A percentile compares a stretch with the other conserved stretches of the same genome.
These are phyloP conservation scores for Botryotinia calthae DNA, from an alignment of 2,329 filamentous ascomycete species.

Conservation along the genomic window DNA sequence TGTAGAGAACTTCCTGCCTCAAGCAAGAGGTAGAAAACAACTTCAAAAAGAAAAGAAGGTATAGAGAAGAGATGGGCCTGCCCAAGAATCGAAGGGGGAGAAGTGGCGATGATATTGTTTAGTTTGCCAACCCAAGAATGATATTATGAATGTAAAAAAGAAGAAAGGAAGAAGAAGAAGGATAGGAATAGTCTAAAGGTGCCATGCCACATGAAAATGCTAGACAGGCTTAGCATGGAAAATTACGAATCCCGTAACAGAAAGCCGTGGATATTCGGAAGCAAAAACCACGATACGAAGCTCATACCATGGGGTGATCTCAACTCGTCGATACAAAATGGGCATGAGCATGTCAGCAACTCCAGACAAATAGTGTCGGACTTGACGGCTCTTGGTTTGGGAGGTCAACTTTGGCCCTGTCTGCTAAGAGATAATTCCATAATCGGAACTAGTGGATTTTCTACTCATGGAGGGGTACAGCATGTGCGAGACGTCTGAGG, in stretches of 20 bases:
- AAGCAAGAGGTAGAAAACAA: slow-evolving; percentile 12
- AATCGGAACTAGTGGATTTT: not conserved
- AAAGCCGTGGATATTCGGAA: not conserved
- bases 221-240: slow-evolving; percentile 22
- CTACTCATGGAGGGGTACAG: not conserved
- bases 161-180: not conserved
- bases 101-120: slow-evolving; percentile 30
- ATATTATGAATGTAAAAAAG: slow-evolving; percentile 21
- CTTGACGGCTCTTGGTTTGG: slow-evolving; percentile 1
- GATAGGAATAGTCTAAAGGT: slow-evolving; percentile 25
- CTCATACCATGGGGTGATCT: slow-evolving; percentile 4
- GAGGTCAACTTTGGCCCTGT: not conserved
- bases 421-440: not conserved
- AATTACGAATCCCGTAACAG: slow-evolving; percentile 9
- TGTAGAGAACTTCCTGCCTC: slow-evolving; percentile 26
- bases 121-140: slow-evolving; percentile 26
- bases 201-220: slow-evolving; percentile 17
- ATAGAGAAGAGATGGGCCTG: slow-evolving; percentile 30
- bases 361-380: slow-evolving; percentile 16
- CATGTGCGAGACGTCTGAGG: slow-evolving; percentile 9
- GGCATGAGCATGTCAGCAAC: not conserved
- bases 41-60: slow-evolving; percentile 26
- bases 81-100: slow-evolving; percentile 29
- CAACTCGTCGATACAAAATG: slow-evolving; percentile 2
- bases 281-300: slow-evolving; percentile 1